Evolutionary conservation across 148 eudicot species (phyloP).

Genomic region (Arctostaphylos glauca): DNA sequence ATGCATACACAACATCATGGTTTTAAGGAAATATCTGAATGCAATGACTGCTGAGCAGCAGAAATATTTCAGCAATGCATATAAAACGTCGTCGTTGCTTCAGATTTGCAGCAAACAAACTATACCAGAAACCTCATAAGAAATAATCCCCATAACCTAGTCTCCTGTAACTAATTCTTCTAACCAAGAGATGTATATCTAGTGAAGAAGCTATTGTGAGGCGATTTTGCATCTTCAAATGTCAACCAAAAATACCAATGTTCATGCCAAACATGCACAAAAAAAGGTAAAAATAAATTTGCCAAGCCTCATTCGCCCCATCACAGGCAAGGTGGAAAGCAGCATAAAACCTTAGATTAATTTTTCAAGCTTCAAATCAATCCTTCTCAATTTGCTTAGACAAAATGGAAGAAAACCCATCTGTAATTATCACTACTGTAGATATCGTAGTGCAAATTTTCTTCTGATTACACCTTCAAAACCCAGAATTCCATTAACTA

Average conservation of each 20-base stretch:
- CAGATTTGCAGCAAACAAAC: neutral
- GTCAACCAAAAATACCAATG: neutral
- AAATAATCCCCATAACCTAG: neutral
- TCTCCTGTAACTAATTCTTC: neutral
- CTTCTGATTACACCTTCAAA: too few species aligned
- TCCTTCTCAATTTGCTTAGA: neutral
- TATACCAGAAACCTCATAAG: neutral
- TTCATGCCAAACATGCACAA: neutral
- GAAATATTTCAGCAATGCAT: neutral
- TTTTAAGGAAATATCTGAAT: too few species aligned
- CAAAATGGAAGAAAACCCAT: neutral
- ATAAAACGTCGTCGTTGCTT: neutral
- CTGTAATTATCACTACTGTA: too few species aligned
- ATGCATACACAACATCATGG: too few species aligned
- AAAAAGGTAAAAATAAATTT: neutral
- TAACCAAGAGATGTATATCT: neutral
- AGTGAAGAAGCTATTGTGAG: neutral
- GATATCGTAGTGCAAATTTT: too few species aligned
- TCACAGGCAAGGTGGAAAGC: neutral
- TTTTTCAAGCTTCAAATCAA: neutral
- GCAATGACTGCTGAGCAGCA: neutral
- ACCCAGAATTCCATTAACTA: neutral
- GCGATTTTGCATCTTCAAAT: constrained; percentile 7
- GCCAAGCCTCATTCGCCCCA: neutral
- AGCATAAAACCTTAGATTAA: neutral